Base-by-base conservation (phyloP, 192 early-diverging fungal genomes). In the Linnemannia schmuckeri region DNA sequence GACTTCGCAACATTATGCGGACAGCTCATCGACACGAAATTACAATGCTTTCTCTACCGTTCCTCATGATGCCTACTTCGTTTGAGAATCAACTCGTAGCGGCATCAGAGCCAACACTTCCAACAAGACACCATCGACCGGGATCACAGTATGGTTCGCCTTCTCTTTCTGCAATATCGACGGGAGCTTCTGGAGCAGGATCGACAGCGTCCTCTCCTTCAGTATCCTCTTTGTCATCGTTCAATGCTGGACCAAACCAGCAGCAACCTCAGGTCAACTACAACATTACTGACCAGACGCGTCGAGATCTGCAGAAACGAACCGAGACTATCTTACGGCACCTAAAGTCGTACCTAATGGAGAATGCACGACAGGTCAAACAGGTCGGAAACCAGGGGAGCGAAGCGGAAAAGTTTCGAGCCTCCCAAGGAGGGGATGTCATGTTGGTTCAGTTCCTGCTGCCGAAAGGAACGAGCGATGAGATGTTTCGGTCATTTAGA, bases 1-100 rank as follows among this genome's bases (percentile, higher is more conserved):
- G 95, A 3, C 85, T 96, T 44, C 90, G 94, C 15, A 90, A 92
- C 57, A 94, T 96, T 52, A 72, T 96, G 35, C 87, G 90, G 61
- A 78, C 89, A 12, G 90, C 93, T 17, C 90, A 92, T 55, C 89
- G 90, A 20, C 93, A 90, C 71, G 94, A 95, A 69, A 93, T 96
- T 55, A 83, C 91, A 35, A 88, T 90, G 63, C 76, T 96, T 0
- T 93, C 93, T 6, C 57, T 96, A 3, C 95, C 95, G 8, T 80
- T 96, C 37, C 72, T 96, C n/a, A 82, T 96, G 79, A 73, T 95
- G 47, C 95, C 94, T 18, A 30, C 68, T 22, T 37, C 63, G 35
- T 77, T 88, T 57, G 87, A 90, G 66, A 70, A 46, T 15, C 79
- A 81, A 27, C 68, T 87, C 24, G 70, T 81, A 20, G 55, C 46